These are phyloP conservation scores for Mucor lusitanicus DNA, from an alignment of 371 early-diverging fungal species.

Conservation along the genomic window DNA sequence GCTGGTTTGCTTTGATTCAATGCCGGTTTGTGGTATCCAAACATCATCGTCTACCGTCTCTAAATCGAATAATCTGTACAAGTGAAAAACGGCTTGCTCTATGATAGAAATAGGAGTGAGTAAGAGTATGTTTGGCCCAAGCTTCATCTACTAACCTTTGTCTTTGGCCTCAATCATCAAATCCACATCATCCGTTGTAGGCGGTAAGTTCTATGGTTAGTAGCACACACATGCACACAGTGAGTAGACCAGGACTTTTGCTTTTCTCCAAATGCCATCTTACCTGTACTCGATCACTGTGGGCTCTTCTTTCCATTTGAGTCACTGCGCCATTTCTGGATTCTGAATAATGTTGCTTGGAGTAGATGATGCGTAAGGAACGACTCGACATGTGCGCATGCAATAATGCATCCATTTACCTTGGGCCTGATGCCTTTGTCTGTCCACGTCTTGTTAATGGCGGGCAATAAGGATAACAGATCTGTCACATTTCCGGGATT, in stretches of 20 bases:
- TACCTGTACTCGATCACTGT: constrained; percentile 40
- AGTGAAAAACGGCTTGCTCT: constrained; percentile 54
- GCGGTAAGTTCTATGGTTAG: constrained; percentile 47
- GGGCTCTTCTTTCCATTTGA: constrained; percentile 43
- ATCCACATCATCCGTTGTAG: constrained; percentile 52
- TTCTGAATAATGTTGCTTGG: constrained; percentile 56
- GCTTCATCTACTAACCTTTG: constrained; percentile 33
- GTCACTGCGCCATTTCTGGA: constrained; percentile 40
- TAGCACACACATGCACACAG: not conserved
- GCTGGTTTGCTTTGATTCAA: constrained; percentile 24
- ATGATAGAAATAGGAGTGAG: not conserved
- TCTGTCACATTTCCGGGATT: constrained; percentile 37
- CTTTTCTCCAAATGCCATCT: not conserved
- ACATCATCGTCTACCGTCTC: constrained; percentile 39
- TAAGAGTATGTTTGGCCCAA: not conserved
- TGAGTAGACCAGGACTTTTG: not conserved
- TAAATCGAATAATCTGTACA: constrained; percentile 42
- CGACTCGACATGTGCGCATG: not conserved
- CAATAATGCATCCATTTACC: constrained; percentile 13
- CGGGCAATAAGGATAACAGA: constrained; percentile 25
- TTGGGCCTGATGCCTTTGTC: constrained; percentile 47
- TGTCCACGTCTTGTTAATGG: constrained; percentile 46
- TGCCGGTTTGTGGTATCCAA: constrained; percentile 19
- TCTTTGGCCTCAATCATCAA: constrained; percentile 62
- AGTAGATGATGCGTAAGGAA: not conserved